Conservation (phyloP, 192 early-diverging fungal species). For the Coemansia aciculifera region DNA sequence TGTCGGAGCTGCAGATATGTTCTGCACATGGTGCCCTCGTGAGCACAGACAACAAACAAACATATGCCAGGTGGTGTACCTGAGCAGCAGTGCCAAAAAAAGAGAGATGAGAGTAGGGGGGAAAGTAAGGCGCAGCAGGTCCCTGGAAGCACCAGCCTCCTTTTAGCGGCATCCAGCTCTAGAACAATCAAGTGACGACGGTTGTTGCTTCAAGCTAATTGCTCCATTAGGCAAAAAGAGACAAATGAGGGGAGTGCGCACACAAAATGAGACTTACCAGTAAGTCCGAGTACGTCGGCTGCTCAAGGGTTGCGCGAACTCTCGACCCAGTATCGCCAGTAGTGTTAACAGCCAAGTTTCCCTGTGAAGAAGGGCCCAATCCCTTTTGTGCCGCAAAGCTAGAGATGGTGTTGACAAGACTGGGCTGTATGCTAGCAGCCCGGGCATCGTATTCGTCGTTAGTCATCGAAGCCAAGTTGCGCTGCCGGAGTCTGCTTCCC, state of each 20-base stretch:
- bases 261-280: not conserved
- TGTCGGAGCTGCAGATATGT: not conserved
- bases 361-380: conserved; percentile 10
- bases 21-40: not conserved
- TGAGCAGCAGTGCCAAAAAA: not conserved
- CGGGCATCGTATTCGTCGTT: conserved; percentile 39
- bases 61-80: not conserved
- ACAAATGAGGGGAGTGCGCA: not conserved
- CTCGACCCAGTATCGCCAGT: conserved; percentile 5
- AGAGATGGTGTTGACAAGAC: conserved; percentile 19
- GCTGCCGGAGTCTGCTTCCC: conserved; percentile 28
- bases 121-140: not conserved
- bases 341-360: not conserved
- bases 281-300: not conserved
- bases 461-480: conserved; percentile 25
- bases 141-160: conserved; percentile 7
- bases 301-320: not conserved
- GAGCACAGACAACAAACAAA: conserved; percentile 6
- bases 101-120: not conserved
- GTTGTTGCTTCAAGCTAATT: not conserved
- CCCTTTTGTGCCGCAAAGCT: conserved; percentile 23
- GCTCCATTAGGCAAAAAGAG: not conserved
- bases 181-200: not conserved
- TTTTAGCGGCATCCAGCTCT: not conserved
- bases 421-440: conserved; percentile 28